Conservation (phyloP, 1,139 yeast species). For the Yamadazyma oceani region DNA sequence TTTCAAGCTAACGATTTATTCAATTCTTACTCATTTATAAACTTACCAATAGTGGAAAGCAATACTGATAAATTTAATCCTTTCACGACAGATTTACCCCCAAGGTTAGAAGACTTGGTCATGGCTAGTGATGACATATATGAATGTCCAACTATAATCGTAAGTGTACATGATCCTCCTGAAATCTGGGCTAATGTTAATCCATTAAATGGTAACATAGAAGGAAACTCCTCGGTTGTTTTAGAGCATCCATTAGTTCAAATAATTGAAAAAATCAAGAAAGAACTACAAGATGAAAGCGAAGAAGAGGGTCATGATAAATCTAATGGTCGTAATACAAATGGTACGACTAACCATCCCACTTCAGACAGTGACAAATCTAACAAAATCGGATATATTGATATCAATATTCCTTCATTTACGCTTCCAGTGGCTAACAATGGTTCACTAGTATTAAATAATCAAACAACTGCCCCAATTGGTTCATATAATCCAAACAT, state of each 20-base stretch:
- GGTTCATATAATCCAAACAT: conserved; percentile 55
- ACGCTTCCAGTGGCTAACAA: conserved; percentile 30
- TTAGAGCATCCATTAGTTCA: conserved; percentile 44
- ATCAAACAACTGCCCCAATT: conserved; percentile 22
- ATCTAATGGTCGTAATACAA: not conserved
- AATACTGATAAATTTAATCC: conserved; percentile 26
- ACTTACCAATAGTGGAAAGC: conserved; percentile 58
- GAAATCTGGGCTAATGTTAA: conserved; percentile 89
- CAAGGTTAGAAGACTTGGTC: conserved; percentile 65
- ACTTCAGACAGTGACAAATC: conserved; percentile 11
- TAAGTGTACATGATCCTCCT: conserved; percentile 88
- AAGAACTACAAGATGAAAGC: conserved; percentile 45
- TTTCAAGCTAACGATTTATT: conserved; percentile 64
- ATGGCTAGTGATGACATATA: conserved; percentile 76
- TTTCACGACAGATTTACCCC: conserved; percentile 46
- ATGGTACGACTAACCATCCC: no score
- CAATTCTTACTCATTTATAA: conserved; percentile 57
- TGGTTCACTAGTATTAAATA: conserved; percentile 21
- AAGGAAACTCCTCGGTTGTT: conserved; percentile 69
- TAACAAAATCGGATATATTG: conserved; percentile 75
- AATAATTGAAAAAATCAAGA: conserved; percentile 33
- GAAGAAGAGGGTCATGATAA: conserved; percentile 33
- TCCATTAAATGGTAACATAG: conserved; percentile 76
- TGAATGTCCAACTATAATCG: conserved; percentile 58
- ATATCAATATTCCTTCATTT: conserved; percentile 70